Conservation (phyloP, 352 stramenopile genomes). For the Phytophthora fragariaefolia region DNA sequence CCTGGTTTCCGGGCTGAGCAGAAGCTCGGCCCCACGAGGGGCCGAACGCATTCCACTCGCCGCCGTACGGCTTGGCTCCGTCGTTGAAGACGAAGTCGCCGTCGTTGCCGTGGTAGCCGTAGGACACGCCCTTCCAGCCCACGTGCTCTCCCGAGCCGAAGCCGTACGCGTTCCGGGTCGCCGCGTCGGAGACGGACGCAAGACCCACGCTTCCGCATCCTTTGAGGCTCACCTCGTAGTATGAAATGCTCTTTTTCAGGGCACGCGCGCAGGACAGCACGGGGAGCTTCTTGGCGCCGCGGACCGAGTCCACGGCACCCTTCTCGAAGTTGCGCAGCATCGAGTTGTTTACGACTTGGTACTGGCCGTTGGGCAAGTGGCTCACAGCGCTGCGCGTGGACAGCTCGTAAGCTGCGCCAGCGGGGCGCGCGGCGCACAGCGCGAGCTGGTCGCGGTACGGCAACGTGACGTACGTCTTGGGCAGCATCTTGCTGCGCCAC, state of each 20-base stretch:
- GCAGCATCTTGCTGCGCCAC: conserved; percentile 50
- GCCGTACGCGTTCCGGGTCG: conserved; percentile 67
- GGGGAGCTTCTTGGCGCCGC: conserved; percentile 54
- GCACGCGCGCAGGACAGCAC: conserved; percentile 62
- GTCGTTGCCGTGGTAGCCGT: conserved; percentile 88
- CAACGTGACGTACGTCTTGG: conserved; percentile 45
- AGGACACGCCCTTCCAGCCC: conserved; percentile 82
- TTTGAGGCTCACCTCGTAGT: conserved; percentile 82
- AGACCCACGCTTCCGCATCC: conserved; percentile 83
- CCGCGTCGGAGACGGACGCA: conserved; percentile 63
- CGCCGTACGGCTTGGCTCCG: conserved; percentile 68
- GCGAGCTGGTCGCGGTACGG: conserved; percentile 52
- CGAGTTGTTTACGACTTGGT: conserved; percentile 80
- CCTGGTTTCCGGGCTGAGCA: conserved; percentile 27
- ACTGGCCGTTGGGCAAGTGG: conserved; percentile 43
- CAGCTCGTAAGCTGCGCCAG: conserved; percentile 47
- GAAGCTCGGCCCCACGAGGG: conserved; percentile 62
- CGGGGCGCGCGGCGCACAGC: conserved; percentile 48
- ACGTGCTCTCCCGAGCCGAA: conserved; percentile 86
- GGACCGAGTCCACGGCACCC: conserved; percentile 77
- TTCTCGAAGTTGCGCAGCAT: conserved; percentile 81
- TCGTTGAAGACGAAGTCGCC: conserved; percentile 88
- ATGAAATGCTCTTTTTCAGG: conserved; percentile 61
- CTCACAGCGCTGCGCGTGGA: conserved; percentile 68
- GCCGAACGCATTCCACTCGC: conserved; percentile 74